These are phyloP conservation scores for Coniferiporia weirii DNA, from an alignment of 1,284 basidiomycete genomes.

Conservation along the genomic window DNA sequence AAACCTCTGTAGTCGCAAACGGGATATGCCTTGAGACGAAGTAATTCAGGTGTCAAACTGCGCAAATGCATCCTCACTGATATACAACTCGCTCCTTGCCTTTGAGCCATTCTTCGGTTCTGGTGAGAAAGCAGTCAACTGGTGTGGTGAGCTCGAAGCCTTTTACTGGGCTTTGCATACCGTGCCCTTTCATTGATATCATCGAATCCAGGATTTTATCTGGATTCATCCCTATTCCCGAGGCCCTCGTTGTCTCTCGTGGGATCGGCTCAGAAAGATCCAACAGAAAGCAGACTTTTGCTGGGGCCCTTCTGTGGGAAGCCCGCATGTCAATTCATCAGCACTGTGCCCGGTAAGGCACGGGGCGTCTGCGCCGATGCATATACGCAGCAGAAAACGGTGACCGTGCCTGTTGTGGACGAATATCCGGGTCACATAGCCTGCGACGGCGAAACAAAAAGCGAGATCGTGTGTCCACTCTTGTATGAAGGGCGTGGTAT, in stretches of 20 bases:
- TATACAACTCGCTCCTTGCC: conserved; percentile 71
- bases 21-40: conserved; percentile 1
- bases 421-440: conserved; percentile 85
- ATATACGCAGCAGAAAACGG: conserved; percentile 48
- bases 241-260: conserved; percentile 29
- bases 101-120: conserved; percentile 64
- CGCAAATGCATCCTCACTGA: conserved; percentile 73
- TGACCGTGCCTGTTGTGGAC: conserved; percentile 71
- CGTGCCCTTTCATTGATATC: not conserved
- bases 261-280: conserved; percentile 14
- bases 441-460: conserved; percentile 81
- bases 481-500: conserved; percentile 43
- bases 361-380: conserved; percentile 81
- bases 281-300: conserved; percentile 36
- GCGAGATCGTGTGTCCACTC: conserved; percentile 82
- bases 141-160: conserved; percentile 63
- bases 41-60: conserved; percentile 71
- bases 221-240: conserved; percentile 62
- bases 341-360: conserved; percentile 47
- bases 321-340: conserved; percentile 83
- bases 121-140: conserved; percentile 69
- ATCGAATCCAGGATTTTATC: conserved; percentile 70
- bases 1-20: not conserved
- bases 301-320: conserved; percentile 85
- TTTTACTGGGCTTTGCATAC: not conserved